Conservation (phyloP, 768 basidiomycete genomes). For the Kwoniella sp. region DNA sequence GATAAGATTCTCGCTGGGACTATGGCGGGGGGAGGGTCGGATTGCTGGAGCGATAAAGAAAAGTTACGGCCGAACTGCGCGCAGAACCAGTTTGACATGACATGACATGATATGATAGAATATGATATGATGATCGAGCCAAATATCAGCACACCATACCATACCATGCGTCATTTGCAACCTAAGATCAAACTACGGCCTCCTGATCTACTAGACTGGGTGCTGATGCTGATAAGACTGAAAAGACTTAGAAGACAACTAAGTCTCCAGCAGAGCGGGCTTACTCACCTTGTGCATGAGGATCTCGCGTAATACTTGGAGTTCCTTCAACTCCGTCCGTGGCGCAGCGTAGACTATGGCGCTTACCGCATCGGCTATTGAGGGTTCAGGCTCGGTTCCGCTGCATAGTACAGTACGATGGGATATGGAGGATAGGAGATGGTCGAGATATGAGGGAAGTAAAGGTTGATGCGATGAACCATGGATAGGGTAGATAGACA, state of each 20-base stretch:
- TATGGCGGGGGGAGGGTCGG: conserved; percentile 65
- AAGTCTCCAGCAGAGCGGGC: too few species aligned
- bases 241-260: too few species aligned
- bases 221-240: too few species aligned
- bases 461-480: background rate
- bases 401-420: conserved; percentile 9
- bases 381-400: conserved; percentile 78
- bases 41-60: conserved; percentile 80
- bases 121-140: too few species aligned
- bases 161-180: too few species aligned
- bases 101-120: too few species aligned
- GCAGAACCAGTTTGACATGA: too few species aligned
- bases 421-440: background rate
- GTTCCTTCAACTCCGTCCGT: conserved; percentile 85
- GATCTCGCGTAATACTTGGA: conserved; percentile 86
- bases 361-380: conserved; percentile 80
- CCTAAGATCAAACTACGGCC: too few species aligned
- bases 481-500: too few species aligned
- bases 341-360: conserved; percentile 88
- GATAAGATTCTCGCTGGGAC: conserved; percentile 79
- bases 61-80: conserved; percentile 79
- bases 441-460: background rate
- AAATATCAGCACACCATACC: too few species aligned
- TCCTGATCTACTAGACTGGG: too few species aligned
- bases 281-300: conserved; percentile 76